Evolutionary conservation across 345 rosid genomes (phyloP), one percentile per base, ranked within the genome.

Genomic region (Heritiera fomes): DNA sequence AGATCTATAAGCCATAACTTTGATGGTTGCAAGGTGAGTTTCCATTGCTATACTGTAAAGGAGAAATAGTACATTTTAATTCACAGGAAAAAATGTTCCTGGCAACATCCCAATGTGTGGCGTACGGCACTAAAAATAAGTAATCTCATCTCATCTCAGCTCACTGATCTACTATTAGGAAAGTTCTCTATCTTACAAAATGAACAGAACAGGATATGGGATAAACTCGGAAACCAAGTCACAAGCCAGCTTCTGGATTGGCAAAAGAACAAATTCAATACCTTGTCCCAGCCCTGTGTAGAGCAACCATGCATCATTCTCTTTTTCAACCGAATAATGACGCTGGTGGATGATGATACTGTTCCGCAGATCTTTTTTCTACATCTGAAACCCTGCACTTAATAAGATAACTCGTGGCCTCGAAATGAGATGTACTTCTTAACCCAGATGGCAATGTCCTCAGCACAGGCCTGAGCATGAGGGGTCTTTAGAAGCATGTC

Each of bases 391-490:
- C 60, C 50, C 43, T 55, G 75, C 18, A 74, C 52, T 80, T 85
- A 95, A 86, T 95, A 95, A 2, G 99, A 95, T 80, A 95, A 95
- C 77, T 95, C 98, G 7, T 95, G 96, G 47, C 98, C 98, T 70
- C 98, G 89, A 23, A 91, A 50, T 64, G 97, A 95, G 75, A 93
- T 93, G 78, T 92, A 87, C 73, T 95, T 95, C 87, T 95, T 95
- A 46, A 89, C 94, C 99, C 98, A 95, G 67, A 95, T 93, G 38
- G 94, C 88, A 46, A 93, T 90, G 80, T 95, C 99, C 89, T 95
- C 98, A 0, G 98, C 91, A 77, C 99, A 95, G 7, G 94, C 97
- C 79, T 88, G 95, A 46, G 99, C 98, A 81, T 93, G 96, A 17
- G 98, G 98, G 41, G 93, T 89, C 87, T 86, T 91, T 32, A 95